Conservation (phyloP, 2,329 filamentous ascomycete genomes). For the Atkinsonella hypoxylon region DNA sequence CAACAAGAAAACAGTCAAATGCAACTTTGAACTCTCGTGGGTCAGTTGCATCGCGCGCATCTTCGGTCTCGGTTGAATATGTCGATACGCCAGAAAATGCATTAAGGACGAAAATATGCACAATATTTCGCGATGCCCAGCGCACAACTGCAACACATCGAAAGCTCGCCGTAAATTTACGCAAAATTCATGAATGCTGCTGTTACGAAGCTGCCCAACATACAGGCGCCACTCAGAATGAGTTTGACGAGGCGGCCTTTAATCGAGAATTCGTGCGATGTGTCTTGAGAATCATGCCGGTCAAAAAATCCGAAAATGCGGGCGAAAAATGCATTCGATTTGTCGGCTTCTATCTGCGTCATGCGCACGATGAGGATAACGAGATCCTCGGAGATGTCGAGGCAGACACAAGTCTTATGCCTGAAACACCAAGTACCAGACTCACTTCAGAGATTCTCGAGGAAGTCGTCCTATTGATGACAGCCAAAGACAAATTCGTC, state of each 20-base stretch:
- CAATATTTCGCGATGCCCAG: conserved; percentile 71
- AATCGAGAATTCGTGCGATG: conserved; percentile 77
- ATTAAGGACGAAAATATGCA: conserved; percentile 61
- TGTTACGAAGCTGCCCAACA: conserved; percentile 48
- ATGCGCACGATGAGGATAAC: conserved; percentile 58
- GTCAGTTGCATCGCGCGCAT: conserved; percentile 35
- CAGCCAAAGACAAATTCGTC: conserved; percentile 84
- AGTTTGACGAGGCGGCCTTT: conserved; percentile 77
- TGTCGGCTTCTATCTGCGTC: conserved; percentile 71
- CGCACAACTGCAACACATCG: conserved; percentile 80
- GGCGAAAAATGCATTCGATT: conserved; percentile 82
- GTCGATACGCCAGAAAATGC: conserved; percentile 60
- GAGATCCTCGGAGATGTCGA: conserved; percentile 54
- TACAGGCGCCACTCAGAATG: conserved; percentile 42
- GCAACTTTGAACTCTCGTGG: conserved; percentile 27
- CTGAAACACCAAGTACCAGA: conserved; percentile 74
- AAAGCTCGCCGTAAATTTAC: conserved; percentile 75
- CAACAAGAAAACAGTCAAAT: conserved; percentile 26
- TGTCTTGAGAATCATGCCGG: conserved; percentile 65
- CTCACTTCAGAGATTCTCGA: conserved; percentile 65
- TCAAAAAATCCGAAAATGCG: conserved; percentile 84
- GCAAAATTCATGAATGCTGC: conserved; percentile 84
- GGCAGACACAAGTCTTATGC: conserved; percentile 56
- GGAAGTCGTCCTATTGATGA: conserved; percentile 61
- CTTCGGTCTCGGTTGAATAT: conserved; percentile 56